Conservation (phyloP, 176 grass and related monocot genomes). For the Bolboschoenus planiculmis region DNA sequence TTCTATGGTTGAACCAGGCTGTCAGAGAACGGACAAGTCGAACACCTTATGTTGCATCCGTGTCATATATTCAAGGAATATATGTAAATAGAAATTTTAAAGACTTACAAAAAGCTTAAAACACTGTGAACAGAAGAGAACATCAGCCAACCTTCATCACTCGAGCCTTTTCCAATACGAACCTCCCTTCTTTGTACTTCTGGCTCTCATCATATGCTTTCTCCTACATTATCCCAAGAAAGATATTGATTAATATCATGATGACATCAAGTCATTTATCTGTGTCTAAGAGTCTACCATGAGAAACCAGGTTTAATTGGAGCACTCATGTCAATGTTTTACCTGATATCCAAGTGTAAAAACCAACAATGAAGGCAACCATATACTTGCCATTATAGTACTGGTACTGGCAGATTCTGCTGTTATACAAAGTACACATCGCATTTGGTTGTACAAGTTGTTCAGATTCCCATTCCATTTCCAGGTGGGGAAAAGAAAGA, state of each 20-base stretch:
- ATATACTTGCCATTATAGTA: neutral
- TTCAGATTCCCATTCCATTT: neutral
- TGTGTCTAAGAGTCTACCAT: neutral
- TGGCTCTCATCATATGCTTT: conserved; percentile 55
- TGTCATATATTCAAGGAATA: conserved; percentile 3
- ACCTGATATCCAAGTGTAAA: neutral
- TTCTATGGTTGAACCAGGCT: neutral
- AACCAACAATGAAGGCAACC: neutral
- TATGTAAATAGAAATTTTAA: conserved; percentile 5
- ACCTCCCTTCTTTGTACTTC: conserved; percentile 77
- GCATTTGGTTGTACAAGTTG: neutral
- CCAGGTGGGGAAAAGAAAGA: neutral
- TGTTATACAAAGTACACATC: neutral
- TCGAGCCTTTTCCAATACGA: conserved; percentile 55
- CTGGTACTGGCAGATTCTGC: neutral
- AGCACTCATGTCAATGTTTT: neutral
- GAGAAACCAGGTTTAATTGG: neutral
- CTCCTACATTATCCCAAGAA: conserved; percentile 36
- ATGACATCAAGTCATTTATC: neutral
- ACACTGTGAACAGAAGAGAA: neutral
- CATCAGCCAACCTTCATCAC: conserved; percentile 45
- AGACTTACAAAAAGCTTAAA: conserved; percentile 12
- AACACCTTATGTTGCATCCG: conserved; percentile 6
- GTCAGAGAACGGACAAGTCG: neutral
- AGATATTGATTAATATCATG: neutral